Evolutionary conservation across 345 rosid genomes (phyloP), one percentile per base, ranked within the genome.

Genomic region (Eucalyptus guilfoylei): DNA sequence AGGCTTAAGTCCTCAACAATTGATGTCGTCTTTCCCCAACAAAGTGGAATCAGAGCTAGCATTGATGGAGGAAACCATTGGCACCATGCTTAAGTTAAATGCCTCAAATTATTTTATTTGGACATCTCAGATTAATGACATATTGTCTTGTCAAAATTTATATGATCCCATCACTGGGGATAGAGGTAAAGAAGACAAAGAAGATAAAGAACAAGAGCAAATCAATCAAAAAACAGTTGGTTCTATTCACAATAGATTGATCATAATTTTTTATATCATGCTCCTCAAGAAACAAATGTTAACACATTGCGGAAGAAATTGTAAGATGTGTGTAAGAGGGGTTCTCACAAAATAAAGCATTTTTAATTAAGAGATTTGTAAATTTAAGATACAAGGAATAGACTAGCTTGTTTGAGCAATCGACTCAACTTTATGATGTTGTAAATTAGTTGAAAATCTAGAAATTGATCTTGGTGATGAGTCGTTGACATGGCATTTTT

Each of bases 21-120:
- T 26, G 64, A 5, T 58, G 14, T 0, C 4, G 1, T 26, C 14
- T 60, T 28, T 60, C 14, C 8, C 14, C 67, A 11, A 5, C 2
- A 60, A 60, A 11, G 64, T 58, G 64, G 64, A 24, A 1, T 26
- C 1, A 24, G 13, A 2, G n/a, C 64, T 26, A 24, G 64, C 4
- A 6, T 58, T 26, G 32, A 11, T 11, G 67, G 67, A 60, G 32
- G 32, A 60, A 60, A 26, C 7, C 67, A 60, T 5, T 6, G 14
- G 1, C 2, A 26, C n/a, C 67, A 26, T 60, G n/a, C 26, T 60
- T 60, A 60, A 11, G 67, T 26, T 26, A 26, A 26, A 26, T 58
- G 64, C n/a, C 8, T 26, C 4, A 28, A 0, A 3, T 26, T 60
- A 11, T 28, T 60, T 30, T 60, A 26, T 60, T 26, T 11, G 2